phyloP scores from a whole-genome alignment of 208 protist genomes.

The Crithidia fasciculata region DNA sequence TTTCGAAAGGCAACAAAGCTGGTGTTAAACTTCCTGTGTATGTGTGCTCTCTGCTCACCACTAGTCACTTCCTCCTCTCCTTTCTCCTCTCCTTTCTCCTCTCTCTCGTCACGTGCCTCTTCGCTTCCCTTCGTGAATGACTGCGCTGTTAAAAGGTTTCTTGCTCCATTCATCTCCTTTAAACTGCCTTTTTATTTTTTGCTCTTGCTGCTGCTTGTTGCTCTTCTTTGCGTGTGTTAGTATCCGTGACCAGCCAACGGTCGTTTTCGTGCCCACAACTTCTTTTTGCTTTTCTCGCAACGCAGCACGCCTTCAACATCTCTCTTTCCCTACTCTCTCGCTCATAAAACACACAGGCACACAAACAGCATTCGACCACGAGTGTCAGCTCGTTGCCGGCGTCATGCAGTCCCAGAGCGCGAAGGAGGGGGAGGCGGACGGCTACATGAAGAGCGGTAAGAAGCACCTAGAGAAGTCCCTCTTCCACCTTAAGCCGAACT shows the following conservation, averaged over 20 bases:
- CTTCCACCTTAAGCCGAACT: constrained; percentile 61
- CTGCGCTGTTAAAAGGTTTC: neutral
- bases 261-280: neutral
- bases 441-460: constrained; percentile 55
- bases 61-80: neutral
- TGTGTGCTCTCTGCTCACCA: too few species aligned
- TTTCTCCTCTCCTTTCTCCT: constrained; percentile 8
- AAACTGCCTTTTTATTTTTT: constrained; percentile 5
- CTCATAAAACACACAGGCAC: neutral
- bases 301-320: neutral
- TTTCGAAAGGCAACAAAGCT: too few species aligned
- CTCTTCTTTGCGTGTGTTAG: neutral
- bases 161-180: neutral
- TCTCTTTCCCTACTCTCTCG: neutral
- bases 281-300: neutral
- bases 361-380: neutral
- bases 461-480: constrained; percentile 62
- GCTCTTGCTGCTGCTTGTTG: neutral
- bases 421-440: constrained; percentile 53
- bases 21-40: too few species aligned
- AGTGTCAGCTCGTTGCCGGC: too few species aligned
- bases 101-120: constrained; percentile 23
- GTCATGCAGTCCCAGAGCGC: constrained; percentile 19
- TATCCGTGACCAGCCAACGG: neutral
- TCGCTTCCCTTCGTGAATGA: neutral